These are phyloP conservation scores for Dichotomopilus funicola DNA, from an alignment of 2,329 filamentous ascomycete species.

Conservation along the genomic window DNA sequence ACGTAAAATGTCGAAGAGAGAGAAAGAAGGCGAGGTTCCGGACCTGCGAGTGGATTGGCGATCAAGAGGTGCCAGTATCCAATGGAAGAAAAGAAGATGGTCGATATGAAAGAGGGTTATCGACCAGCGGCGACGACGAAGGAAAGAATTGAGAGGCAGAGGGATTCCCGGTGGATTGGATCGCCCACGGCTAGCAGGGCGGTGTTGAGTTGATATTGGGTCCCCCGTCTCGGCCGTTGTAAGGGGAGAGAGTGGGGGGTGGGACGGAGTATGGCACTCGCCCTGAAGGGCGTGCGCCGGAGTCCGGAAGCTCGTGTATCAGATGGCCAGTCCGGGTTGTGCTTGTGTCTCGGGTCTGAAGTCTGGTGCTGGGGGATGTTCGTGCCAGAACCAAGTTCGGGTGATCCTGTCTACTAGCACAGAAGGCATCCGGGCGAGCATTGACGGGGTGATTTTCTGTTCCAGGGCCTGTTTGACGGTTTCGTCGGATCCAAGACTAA, in stretches of 20 bases:
- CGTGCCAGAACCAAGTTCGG: conserved; percentile 44
- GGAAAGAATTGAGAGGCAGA: conserved; percentile 27
- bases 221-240: conserved; percentile 10
- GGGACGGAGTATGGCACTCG: conserved; percentile 21
- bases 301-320: conserved; percentile 35
- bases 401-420: conserved; percentile 46
- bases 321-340: conserved; percentile 31
- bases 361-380: conserved; percentile 33
- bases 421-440: conserved; percentile 49
- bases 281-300: conserved; percentile 34
- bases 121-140: conserved; percentile 38
- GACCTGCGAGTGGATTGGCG: conserved; percentile 39
- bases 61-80: conserved; percentile 25
- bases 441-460: conserved; percentile 22
- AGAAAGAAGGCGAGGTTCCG: conserved; percentile 41
- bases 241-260: conserved; percentile 12
- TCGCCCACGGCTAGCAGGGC: conserved; percentile 20
- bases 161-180: conserved; percentile 16
- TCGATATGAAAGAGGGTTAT: conserved; percentile 48
- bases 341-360: conserved; percentile 35
- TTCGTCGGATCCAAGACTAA: conserved; percentile 19
- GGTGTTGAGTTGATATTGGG: conserved; percentile 28
- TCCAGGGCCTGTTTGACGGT: conserved; percentile 1
- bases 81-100: conserved; percentile 28
- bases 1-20: conserved; percentile 22